Evolutionary conservation across 352 stramenopile species (phyloP), one percentile per base, ranked within the genome.

Genomic region (Hyaloperonospora arabidopsidis): DNA sequence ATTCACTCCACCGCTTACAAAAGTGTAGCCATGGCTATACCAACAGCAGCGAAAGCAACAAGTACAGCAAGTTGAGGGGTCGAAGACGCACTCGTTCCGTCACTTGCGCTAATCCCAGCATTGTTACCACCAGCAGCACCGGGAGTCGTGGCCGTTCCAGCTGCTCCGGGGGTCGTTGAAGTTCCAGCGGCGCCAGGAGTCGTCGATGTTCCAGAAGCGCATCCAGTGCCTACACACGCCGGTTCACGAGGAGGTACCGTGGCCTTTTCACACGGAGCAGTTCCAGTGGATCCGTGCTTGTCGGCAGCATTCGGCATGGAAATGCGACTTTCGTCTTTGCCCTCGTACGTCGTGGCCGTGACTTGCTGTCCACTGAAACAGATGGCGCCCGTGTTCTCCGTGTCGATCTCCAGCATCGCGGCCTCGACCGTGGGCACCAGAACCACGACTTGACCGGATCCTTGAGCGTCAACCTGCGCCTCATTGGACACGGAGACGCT

Each of bases 251-350:
- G 36, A 23, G 65, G 66, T 15, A 56, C 41, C 11, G 17, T 74
- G 1, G 39, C 36, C 32, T 66, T 44, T 1, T 65, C 52, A 7
- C 67, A 75, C 8, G 52, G 15, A 5, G 50, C 22, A 21, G 58
- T 50, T 11, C 67, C 67, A 0, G 63, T 72, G 12, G 63, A 59
- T 13, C 25, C 44, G 50, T 67, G 56, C 56, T 72, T 72, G 53
- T 32, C 59, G 40, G 53, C 45, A 1, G 67, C 55, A 19, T 70
- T 69, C 25, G 67, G 67, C 52, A 75, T 59, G 14, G 67, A 75
- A 32, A 75, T 68, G 12, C 43, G 49, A 35, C 63, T 72, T 10
- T 41, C 43, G 8, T 41, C 43, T 17, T 65, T 21, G 10, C 57
- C 55, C 17, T 72, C 45, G 28, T 67, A 64, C 38, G 56, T 61